These are phyloP conservation scores for Aspergillus pseudotamarii DNA, from an alignment of 2,329 filamentous ascomycete species.

Conservation along the genomic window DNA sequence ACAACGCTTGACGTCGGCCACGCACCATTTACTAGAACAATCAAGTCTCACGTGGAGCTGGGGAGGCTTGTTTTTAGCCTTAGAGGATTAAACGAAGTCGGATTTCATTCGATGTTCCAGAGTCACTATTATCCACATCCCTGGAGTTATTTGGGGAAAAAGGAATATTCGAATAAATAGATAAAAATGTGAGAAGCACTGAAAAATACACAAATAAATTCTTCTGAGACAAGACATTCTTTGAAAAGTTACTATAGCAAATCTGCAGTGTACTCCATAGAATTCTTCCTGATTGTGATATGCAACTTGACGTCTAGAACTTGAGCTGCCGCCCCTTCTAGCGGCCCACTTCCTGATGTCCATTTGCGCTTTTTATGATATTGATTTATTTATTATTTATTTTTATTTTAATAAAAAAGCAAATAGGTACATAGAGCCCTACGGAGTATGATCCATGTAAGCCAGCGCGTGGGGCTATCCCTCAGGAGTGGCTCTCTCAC, in stretches of 20 bases:
- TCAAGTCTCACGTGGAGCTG: conserved; percentile 13
- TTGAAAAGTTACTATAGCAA: background rate
- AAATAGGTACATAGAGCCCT: conserved; percentile 7
- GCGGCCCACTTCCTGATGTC: background rate
- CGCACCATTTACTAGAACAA: background rate
- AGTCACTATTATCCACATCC: background rate
- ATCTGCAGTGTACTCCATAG: background rate
- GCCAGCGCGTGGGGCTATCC: background rate
- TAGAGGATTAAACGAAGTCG: background rate
- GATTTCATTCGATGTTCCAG: background rate
- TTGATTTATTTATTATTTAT: background rate
- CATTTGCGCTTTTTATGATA: background rate
- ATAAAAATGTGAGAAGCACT: background rate
- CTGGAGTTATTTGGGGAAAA: conserved; percentile 3
- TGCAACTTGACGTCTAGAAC: too few species aligned
- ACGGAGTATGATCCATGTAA: background rate
- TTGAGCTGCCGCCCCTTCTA: background rate
- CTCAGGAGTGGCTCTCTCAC: background rate
- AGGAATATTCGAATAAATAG: background rate
- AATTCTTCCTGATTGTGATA: background rate
- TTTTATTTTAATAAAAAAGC: background rate
- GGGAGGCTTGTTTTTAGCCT: conserved; percentile 5
- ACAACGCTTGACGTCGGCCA: conserved; percentile 11
- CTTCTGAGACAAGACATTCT: background rate
- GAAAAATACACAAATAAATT: background rate